phyloP scores from a whole-genome alignment of 345 rosid genomes.

The Populus alba region DNA sequence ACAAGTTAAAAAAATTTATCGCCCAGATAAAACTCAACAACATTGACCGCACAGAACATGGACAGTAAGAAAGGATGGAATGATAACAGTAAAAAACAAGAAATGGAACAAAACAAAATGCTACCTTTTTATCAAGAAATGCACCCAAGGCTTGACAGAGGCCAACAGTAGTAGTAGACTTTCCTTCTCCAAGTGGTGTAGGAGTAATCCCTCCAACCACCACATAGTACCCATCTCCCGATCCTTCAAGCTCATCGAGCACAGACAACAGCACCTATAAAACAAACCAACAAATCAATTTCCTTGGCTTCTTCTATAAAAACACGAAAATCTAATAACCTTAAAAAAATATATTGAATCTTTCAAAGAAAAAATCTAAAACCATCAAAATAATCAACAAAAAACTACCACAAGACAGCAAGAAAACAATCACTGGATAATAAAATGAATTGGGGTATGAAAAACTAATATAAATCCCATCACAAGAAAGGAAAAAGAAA shows the following conservation, averaged over 20 bases:
- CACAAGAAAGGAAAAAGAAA: not conserved
- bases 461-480: not conserved
- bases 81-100: not conserved
- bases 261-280: constrained; percentile 71
- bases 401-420: not conserved
- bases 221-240: constrained; percentile 78
- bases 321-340: not conserved
- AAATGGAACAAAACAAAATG: not conserved
- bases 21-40: not conserved
- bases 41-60: not conserved
- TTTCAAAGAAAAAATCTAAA: not conserved
- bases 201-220: constrained; percentile 99
- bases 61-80: not conserved
- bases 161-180: constrained; percentile 91
- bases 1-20: not conserved
- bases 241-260: constrained; percentile 69
- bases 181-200: constrained; percentile 99
- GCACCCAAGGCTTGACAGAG: constrained; percentile 98
- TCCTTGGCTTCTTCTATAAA: not conserved
- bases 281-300: not conserved
- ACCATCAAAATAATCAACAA: not conserved
- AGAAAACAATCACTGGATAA: not conserved
- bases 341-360: too few species aligned
- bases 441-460: too few species aligned
- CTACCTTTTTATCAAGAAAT: constrained; percentile 83